Conservation (phyloP, 2,329 filamentous ascomycete species). For the Diaporthe destruens region DNA sequence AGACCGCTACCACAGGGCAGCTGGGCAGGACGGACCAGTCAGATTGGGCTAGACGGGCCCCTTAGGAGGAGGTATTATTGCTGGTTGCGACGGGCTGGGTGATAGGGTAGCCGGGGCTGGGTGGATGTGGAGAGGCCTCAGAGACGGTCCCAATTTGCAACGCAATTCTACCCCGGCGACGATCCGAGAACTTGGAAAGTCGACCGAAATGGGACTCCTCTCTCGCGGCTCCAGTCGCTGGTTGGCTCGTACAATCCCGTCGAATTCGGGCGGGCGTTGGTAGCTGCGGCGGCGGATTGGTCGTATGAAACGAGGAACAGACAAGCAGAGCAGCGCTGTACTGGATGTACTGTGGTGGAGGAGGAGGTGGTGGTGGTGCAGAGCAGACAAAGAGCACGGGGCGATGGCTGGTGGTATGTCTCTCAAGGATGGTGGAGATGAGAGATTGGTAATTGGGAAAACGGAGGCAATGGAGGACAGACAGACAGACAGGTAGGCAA, state of each 20-base stretch:
- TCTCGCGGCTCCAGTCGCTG: slow-evolving; percentile 32
- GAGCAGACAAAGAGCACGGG: too few species aligned
- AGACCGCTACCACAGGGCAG: slow-evolving; percentile 37
- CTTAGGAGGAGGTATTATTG: slow-evolving; percentile 40
- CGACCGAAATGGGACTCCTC: slow-evolving; percentile 36
- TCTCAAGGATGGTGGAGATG: slow-evolving; percentile 24
- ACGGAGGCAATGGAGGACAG: slow-evolving; percentile 27
- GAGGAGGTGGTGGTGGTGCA: not conserved
- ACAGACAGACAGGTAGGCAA: not conserved
- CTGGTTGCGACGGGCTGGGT: slow-evolving; percentile 34
- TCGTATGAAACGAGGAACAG: not conserved
- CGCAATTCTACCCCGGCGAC: slow-evolving; percentile 37
- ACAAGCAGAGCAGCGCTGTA: not conserved
- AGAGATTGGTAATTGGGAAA: slow-evolving; percentile 31
- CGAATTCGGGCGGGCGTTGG: slow-evolving; percentile 1
- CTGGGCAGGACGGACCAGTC: slow-evolving; percentile 37
- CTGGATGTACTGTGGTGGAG: too few species aligned
- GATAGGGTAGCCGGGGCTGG: slow-evolving; percentile 32
- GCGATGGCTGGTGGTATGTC: not conserved
- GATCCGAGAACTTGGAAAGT: slow-evolving; percentile 35
- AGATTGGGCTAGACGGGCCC: slow-evolving; percentile 38
- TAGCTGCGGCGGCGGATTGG: not conserved
- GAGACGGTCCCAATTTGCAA: slow-evolving; percentile 37
- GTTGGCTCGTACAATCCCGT: slow-evolving; percentile 10
- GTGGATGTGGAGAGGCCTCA: slow-evolving; percentile 34